Percentiles rank a stretch among this genome's conserved stretches.
Conservation (phyloP, 305 asterid species). For the Vinca major region DNA sequence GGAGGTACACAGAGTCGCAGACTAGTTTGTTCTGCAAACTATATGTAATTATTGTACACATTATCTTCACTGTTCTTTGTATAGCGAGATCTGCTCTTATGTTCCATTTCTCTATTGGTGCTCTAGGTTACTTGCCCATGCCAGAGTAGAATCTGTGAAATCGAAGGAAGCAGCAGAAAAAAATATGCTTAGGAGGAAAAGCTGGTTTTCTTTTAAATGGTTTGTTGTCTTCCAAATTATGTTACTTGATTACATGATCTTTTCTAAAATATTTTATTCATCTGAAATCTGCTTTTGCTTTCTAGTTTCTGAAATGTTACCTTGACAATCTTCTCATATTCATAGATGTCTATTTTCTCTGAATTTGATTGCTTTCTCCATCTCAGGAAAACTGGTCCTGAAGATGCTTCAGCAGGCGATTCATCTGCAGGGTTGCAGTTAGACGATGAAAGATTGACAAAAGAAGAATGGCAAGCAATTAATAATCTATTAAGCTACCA, state of each 20-base stretch:
- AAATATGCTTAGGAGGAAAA: slow-evolving; percentile 56
- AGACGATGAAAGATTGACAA: slow-evolving; percentile 72
- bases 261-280: background rate
- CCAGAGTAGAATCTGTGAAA: slow-evolving; percentile 86
- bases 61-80: background rate
- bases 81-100: background rate
- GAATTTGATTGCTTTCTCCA: slow-evolving; percentile 19
- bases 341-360: slow-evolving; percentile 10
- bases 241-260: slow-evolving; percentile 11
- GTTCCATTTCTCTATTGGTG: slow-evolving; percentile 1
- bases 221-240: slow-evolving; percentile 27
- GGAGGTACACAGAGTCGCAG: slow-evolving; percentile 53
- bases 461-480: slow-evolving; percentile 98
- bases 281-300: background rate
- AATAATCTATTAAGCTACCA: slow-evolving; percentile 85
- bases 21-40: background rate
- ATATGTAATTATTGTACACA: background rate
- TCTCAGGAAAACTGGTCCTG: slow-evolving; percentile 61
- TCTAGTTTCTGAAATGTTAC: background rate
- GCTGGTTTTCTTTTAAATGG: slow-evolving; percentile 93
- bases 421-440: slow-evolving; percentile 47
- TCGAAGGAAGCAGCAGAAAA: slow-evolving; percentile 94
- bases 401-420: slow-evolving; percentile 46
- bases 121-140: slow-evolving; percentile 95
- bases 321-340: background rate